These are phyloP conservation scores for Phyllostachys edulis DNA, from an alignment of 176 grass and related monocot genomes.

Conservation along the genomic window DNA sequence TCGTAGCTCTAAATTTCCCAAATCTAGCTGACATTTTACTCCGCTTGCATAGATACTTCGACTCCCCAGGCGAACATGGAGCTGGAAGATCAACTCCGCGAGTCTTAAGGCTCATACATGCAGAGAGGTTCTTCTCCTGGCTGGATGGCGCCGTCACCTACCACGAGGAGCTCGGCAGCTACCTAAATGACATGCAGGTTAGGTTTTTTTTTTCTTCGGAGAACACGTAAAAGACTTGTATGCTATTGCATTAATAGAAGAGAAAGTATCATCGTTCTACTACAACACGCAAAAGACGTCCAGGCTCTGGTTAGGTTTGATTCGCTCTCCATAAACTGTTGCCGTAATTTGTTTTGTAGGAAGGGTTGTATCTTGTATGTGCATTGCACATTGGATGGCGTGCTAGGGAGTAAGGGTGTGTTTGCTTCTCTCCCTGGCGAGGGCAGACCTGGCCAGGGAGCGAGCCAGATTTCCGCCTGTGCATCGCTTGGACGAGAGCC, in stretches of 20 bases:
- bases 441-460: too few species aligned
- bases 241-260: too few species aligned
- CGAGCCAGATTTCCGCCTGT: too few species aligned
- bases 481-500: too few species aligned
- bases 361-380: constrained; percentile 60
- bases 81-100: constrained; percentile 66
- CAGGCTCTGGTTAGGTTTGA: constrained; percentile 43
- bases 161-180: too few species aligned
- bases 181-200: too few species aligned
- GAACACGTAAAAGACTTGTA: too few species aligned
- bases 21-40: neutral
- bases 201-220: too few species aligned
- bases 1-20: neutral
- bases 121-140: constrained; percentile 63
- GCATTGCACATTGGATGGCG: constrained; percentile 66
- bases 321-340: neutral
- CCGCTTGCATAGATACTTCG: constrained; percentile 49
- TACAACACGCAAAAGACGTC: neutral
- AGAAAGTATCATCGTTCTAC: too few species aligned
- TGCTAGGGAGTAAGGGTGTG: constrained; percentile 56
- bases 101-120: constrained; percentile 62
- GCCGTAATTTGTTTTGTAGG: constrained; percentile 40
- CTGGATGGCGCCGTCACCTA: constrained; percentile 55
- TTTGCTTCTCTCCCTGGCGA: too few species aligned
- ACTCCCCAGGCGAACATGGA: constrained; percentile 54